phyloP scores from a whole-genome alignment of 164 flowering plant genomes.

The Annona squamosa region DNA sequence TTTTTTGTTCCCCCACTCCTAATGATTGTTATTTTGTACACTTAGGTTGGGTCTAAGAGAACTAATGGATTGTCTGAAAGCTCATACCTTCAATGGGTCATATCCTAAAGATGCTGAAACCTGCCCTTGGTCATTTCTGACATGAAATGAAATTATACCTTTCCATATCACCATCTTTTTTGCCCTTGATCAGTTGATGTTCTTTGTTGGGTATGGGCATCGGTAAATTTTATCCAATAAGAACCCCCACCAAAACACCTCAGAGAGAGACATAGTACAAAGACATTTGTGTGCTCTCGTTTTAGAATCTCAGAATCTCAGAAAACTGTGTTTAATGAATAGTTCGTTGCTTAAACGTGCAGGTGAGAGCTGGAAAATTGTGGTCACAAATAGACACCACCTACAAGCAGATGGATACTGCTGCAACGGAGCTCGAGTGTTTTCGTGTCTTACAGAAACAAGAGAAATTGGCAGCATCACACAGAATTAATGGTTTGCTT shows the following conservation, averaged over 20 bases:
- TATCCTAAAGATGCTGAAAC: not conserved
- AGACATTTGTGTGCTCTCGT: not conserved
- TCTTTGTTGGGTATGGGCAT: too few relatives aligned
- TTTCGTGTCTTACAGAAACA: constrained; percentile 82
- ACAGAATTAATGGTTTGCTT: constrained; percentile 56
- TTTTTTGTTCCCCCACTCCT: not conserved
- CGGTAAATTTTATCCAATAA: too few relatives aligned
- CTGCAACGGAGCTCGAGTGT: constrained; percentile 88
- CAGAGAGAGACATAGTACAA: too few relatives aligned
- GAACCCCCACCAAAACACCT: too few relatives aligned
- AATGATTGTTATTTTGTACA: not conserved
- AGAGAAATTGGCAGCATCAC: constrained; percentile 69
- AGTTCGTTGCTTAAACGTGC: constrained; percentile 12
- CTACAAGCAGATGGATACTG: constrained; percentile 82
- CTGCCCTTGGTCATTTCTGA: too few relatives aligned
- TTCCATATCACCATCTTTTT: too few relatives aligned
- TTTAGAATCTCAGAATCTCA: not conserved
- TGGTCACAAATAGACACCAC: constrained; percentile 77
- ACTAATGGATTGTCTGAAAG: not conserved
- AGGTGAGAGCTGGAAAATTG: constrained; percentile 60
- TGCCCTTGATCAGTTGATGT: too few relatives aligned
- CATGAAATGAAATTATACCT: too few relatives aligned
- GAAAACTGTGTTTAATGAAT: constrained; percentile 1
- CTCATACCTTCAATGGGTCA: not conserved
- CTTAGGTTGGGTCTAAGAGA: not conserved